Percentiles rank a stretch among this genome's conserved stretches.
Conservation (phyloP, 805 yeast genomes). For the Candida oleophila region DNA sequence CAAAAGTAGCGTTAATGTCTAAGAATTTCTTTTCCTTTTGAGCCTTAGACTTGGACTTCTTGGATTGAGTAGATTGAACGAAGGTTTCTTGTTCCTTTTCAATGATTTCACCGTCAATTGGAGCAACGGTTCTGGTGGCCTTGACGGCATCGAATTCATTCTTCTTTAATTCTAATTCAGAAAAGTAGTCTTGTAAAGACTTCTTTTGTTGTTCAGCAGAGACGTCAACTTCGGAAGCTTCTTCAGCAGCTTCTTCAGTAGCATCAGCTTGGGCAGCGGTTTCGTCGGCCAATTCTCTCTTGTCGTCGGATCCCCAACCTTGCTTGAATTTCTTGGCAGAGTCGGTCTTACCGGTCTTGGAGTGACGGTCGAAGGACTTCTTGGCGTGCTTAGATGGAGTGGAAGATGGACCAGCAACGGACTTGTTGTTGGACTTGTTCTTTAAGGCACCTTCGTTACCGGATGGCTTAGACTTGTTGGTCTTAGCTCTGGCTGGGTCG, state of each 20-base stretch:
- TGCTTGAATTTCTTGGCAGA: conserved; percentile 78
- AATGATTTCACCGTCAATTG: conserved; percentile 43
- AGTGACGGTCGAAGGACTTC: conserved; percentile 77
- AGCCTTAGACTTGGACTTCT: conserved; percentile 70
- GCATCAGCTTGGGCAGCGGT: conserved; percentile 46
- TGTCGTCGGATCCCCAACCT: conserved; percentile 85
- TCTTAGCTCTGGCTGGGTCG: conserved; percentile 75
- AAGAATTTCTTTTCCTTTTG: conserved; percentile 78
- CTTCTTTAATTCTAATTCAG: conserved; percentile 54
- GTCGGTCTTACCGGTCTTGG: conserved; percentile 81
- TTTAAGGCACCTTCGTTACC: conserved; percentile 89
- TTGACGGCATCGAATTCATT: conserved; percentile 39
- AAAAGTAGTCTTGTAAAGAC: conserved; percentile 86
- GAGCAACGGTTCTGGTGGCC: conserved; percentile 36
- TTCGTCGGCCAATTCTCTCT: conserved; percentile 66
- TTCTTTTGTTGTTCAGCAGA: conserved; percentile 50
- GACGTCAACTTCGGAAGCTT: conserved; percentile 41
- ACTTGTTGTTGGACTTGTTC: conserved; percentile 71
- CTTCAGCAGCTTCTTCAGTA: conserved; percentile 41
- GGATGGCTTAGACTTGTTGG: conserved; percentile 64
- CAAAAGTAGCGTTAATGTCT: conserved; percentile 71
- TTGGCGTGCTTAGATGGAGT: conserved; percentile 56
- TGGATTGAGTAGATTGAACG: conserved; percentile 59
- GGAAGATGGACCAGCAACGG: conserved; percentile 55
- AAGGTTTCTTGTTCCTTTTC: conserved; percentile 64